Percentiles rank a stretch among this genome's conserved stretches.
These are phyloP conservation scores for Ophiosphaerella narmari DNA, from an alignment of 2,329 filamentous ascomycete genomes.

Conservation along the genomic window DNA sequence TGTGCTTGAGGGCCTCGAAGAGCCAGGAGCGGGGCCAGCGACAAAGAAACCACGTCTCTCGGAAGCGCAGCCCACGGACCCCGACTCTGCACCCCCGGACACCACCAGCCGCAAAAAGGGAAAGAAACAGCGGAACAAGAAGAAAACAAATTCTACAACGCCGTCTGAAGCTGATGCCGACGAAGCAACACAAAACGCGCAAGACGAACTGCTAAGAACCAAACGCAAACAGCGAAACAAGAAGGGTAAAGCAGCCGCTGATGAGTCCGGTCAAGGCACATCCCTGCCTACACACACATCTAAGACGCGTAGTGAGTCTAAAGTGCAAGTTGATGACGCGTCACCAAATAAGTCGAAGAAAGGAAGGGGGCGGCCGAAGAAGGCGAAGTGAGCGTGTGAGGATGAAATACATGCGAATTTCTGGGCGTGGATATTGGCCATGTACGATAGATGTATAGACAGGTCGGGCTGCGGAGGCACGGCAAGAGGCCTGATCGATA, in stretches of 20 bases:
- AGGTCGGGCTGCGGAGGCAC: no score
- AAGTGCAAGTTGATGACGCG: constrained; percentile 24
- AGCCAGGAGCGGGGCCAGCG: constrained; percentile 4
- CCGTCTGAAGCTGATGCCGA: not conserved
- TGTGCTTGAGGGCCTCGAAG: constrained; percentile 22
- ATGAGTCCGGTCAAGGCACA: not conserved
- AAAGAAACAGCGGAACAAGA: constrained; percentile 1
- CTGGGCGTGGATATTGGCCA: no score
- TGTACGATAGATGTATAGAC: no score
- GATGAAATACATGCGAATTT: no score
- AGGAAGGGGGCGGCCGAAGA: constrained; percentile 8
- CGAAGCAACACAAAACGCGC: not conserved
- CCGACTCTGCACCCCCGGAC: constrained; percentile 8
- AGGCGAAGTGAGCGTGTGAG: constrained; percentile 6
- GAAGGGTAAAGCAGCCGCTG: not conserved
- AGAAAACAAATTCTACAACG: constrained; percentile 4
- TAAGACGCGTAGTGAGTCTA: constrained; percentile 30
- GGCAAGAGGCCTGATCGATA: no score
- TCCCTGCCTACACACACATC: constrained; percentile 12
- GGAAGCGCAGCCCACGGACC: constrained; percentile 10
- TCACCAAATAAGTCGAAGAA: constrained; percentile 1
- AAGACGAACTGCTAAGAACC: not conserved
- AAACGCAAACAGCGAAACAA: constrained; percentile 9
- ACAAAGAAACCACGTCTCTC: constrained; percentile 15
- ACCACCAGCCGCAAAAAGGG: not conserved